A percentile compares a stretch with the other conserved stretches of the same genome.
phyloP scores from a whole-genome alignment of 1,284 basidiomycete species.

The Agroathelia rolfsii region DNA sequence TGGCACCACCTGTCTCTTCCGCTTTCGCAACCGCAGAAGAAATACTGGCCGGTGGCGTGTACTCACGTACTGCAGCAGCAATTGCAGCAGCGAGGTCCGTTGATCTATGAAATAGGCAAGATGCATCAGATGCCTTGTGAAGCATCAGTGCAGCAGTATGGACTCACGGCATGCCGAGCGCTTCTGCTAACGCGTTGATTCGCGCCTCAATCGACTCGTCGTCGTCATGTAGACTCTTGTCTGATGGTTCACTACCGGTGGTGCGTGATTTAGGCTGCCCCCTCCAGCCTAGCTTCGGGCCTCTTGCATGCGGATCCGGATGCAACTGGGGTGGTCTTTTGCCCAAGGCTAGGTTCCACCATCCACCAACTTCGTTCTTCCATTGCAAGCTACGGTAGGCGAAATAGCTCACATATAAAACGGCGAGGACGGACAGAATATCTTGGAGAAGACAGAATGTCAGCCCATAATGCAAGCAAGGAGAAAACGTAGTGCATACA shows the following conservation, averaged over 20 bases:
- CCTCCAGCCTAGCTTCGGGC: constrained; percentile 6
- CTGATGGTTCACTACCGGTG: constrained; percentile 2
- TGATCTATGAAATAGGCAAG: no score
- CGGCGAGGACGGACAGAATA: constrained; percentile 31
- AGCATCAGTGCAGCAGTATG: no score
- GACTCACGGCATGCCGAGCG: constrained; percentile 52
- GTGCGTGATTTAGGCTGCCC: constrained; percentile 3
- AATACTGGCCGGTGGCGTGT: constrained; percentile 48
- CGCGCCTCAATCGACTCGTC: constrained; percentile 37
- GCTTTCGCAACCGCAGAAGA: constrained; percentile 39
- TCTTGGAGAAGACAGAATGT: no score
- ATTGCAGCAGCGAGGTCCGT: constrained; percentile 53
- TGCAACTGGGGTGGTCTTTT: constrained; percentile 20
- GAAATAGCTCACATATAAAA: constrained; percentile 38
- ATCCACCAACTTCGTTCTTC: constrained; percentile 45
- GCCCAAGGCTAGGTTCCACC: constrained; percentile 47
- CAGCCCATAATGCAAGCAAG: no score
- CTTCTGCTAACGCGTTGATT: constrained; percentile 47
- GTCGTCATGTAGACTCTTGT: no score
- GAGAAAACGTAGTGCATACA: no score
- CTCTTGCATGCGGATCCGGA: constrained; percentile 12
- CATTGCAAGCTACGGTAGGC: constrained; percentile 37
- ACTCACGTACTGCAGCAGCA: constrained; percentile 40
- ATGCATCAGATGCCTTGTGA: no score
- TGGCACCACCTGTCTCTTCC: constrained; percentile 28